Evolutionary conservation across 202 grass and related monocot species (phyloP).

Genomic region (Zizania palustris): DNA sequence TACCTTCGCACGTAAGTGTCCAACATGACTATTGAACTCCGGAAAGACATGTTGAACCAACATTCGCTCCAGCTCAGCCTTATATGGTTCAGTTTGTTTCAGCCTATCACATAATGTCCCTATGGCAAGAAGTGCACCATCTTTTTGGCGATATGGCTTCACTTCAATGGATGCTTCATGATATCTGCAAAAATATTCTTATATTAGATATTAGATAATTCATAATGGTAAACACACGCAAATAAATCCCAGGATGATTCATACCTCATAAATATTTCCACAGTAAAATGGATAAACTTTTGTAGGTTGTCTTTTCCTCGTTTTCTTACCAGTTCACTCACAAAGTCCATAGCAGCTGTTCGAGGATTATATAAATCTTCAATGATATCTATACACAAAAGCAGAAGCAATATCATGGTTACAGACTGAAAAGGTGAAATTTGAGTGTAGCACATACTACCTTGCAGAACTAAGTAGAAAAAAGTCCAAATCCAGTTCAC

Average conservation of each 20-base stretch:
- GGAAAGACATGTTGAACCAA: constrained; percentile 90
- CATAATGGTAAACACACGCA: constrained; percentile 11
- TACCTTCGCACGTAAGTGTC: constrained; percentile 94
- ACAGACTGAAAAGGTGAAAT: background rate
- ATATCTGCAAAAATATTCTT: constrained; percentile 58
- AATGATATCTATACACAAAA: constrained; percentile 67
- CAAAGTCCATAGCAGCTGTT: constrained; percentile 88
- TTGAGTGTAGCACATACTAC: background rate
- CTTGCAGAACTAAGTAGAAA: constrained; percentile 14
- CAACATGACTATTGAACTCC: constrained; percentile 70
- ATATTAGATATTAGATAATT: constrained; percentile 33
- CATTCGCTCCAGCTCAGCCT: constrained; percentile 82
- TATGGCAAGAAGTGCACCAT: constrained; percentile 96
- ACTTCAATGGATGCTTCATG: constrained; percentile 65
- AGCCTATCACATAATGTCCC: constrained; percentile 92
- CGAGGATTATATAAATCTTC: constrained; percentile 82
- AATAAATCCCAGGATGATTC: constrained; percentile 8
- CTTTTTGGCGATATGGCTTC: constrained; percentile 89
- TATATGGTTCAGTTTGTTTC: constrained; percentile 91
- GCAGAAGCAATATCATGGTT: background rate
- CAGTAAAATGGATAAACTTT: constrained; percentile 83
- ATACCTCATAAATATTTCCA: constrained; percentile 72
- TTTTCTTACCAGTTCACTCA: constrained; percentile 82
- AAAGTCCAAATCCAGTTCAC: background rate
- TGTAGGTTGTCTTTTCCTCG: constrained; percentile 70